These are phyloP conservation scores for Apostasia shenzhenica DNA, from an alignment of 106 monocot species.

Conservation along the genomic window DNA sequence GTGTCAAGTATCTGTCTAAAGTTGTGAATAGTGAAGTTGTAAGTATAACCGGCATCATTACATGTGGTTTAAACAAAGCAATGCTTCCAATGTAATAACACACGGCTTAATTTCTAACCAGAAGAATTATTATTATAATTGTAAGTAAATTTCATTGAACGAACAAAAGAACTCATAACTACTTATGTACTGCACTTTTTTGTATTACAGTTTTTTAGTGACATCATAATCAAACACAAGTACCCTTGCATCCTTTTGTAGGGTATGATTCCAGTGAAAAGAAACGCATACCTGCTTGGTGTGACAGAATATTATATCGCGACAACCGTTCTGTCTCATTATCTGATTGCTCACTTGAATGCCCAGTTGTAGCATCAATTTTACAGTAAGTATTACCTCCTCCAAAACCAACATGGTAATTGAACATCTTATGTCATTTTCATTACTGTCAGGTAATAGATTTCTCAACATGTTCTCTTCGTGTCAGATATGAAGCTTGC, in stretches of 20 bases:
- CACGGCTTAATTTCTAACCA: no score
- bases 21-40: no score
- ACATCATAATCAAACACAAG: background rate
- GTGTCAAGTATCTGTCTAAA: no score
- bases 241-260: constrained; percentile 5
- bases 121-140: no score
- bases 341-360: constrained; percentile 65
- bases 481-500: constrained; percentile 57
- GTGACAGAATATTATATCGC: constrained; percentile 68
- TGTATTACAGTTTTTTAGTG: background rate
- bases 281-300: constrained; percentile 80
- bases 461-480: background rate
- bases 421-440: background rate
- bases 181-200: no score
- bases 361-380: constrained; percentile 50
- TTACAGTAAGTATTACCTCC: constrained; percentile 26
- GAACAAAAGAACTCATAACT: no score
- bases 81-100: no score
- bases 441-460: background rate
- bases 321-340: constrained; percentile 48
- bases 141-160: no score
- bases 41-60: no score
- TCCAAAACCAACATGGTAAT: background rate
- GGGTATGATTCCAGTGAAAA: constrained; percentile 77
- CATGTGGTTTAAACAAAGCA: no score